Evolutionary conservation across 2,329 filamentous ascomycete genomes (phyloP).

Genomic region (Cladosporium sphaerospermum): DNA sequence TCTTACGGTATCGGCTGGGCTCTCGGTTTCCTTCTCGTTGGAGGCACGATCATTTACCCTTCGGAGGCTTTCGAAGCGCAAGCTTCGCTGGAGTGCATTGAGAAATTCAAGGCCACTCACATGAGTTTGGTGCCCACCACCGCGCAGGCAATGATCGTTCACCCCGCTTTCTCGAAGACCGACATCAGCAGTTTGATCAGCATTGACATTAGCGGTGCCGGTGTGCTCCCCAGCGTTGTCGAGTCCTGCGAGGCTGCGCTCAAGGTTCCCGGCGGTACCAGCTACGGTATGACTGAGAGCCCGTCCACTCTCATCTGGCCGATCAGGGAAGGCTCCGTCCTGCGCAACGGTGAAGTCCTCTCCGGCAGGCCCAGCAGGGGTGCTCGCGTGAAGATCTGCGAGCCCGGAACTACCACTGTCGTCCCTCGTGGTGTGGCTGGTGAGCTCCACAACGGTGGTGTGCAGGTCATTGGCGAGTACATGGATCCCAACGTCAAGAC

Average conservation of each 20-base stretch:
- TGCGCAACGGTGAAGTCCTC: constrained; percentile 33
- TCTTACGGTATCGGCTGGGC: constrained; percentile 28
- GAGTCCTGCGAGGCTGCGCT: constrained; percentile 24
- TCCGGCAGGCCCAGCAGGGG: constrained; percentile 40
- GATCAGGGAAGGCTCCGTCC: constrained; percentile 25
- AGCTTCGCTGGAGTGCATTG: constrained; percentile 29
- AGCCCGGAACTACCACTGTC: constrained; percentile 21
- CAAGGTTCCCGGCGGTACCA: constrained; percentile 26
- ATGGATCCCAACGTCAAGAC: constrained; percentile 24
- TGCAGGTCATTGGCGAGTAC: constrained; percentile 26
- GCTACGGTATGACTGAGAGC: constrained; percentile 44
- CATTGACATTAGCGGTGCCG: constrained; percentile 30
- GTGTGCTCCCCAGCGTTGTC: constrained; percentile 31
- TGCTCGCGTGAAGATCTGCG: constrained; percentile 30
- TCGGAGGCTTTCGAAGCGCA: constrained; percentile 28
- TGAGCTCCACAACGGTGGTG: constrained; percentile 28
- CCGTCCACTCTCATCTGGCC: constrained; percentile 39
- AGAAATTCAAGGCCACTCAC: constrained; percentile 28
- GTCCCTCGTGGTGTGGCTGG: constrained; percentile 26
- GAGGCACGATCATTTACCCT: constrained; percentile 26
- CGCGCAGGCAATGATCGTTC: constrained; percentile 27
- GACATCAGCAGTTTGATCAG: constrained; percentile 27
- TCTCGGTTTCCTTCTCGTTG: constrained; percentile 25
- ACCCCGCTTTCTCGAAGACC: constrained; percentile 24
- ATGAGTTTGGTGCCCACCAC: constrained; percentile 31